These are phyloP conservation scores for Xerocomus brunneocitrinus DNA, from an alignment of 768 basidiomycete species.

Conservation along the genomic window DNA sequence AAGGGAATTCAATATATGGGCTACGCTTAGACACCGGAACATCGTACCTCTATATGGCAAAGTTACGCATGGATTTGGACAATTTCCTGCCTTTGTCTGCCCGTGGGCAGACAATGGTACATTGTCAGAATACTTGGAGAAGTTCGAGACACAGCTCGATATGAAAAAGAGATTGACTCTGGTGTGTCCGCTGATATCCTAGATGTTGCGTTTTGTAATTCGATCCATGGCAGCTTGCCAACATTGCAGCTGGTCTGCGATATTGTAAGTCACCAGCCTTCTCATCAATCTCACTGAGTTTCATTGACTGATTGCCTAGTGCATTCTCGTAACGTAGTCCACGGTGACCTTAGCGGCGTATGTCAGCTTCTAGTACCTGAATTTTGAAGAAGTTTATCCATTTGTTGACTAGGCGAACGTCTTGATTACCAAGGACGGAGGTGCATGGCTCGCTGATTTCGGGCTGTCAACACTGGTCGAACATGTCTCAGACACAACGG, in stretches of 20 bases:
- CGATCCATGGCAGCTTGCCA: conserved; percentile 15
- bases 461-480: conserved; percentile 24
- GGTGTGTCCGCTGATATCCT: conserved; percentile 3
- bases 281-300: background rate
- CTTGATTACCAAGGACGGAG: conserved; percentile 10
- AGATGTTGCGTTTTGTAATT: background rate
- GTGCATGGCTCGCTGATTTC: conserved; percentile 28
- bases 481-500: conserved; percentile 5
- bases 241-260: conserved; percentile 21
- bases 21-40: conserved; percentile 25
- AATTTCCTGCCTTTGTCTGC: conserved; percentile 29
- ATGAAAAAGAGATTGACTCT: conserved; percentile 13
- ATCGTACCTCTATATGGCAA: conserved; percentile 30
- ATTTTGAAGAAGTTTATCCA: background rate
- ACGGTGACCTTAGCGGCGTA: conserved; percentile 40
- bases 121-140: conserved; percentile 27
- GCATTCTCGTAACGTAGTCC: conserved; percentile 25
- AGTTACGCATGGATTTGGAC: conserved; percentile 24
- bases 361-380: background rate
- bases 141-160: conserved; percentile 6
- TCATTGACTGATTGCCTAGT: conserved; percentile 11
- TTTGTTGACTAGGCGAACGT: conserved; percentile 17
- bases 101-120: conserved; percentile 34
- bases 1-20: conserved; percentile 31
- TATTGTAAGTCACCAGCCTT: conserved; percentile 12